Evolutionary conservation across 1,139 yeast genomes (phyloP).

Genomic region (Suhomyces chickasaworum): DNA sequence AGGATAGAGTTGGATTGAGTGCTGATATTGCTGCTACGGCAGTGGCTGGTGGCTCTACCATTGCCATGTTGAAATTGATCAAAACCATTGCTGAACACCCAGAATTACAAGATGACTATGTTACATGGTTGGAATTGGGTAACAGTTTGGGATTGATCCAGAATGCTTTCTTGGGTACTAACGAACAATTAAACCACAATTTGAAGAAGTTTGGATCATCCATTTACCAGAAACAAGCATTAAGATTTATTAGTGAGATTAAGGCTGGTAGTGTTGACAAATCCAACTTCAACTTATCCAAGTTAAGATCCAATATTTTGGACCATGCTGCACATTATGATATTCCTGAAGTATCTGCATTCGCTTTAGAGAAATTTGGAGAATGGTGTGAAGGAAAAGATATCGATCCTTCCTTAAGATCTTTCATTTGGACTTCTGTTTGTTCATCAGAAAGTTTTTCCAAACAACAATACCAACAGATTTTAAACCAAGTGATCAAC

Average conservation of each 20-base stretch:
- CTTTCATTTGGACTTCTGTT: slow-evolving; percentile 53
- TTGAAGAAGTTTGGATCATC: slow-evolving; percentile 44
- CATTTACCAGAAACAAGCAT: slow-evolving; percentile 44
- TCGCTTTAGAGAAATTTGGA: slow-evolving; percentile 46
- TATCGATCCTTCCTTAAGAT: slow-evolving; percentile 58
- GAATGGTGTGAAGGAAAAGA: slow-evolving; percentile 35
- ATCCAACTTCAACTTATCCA: slow-evolving; percentile 46
- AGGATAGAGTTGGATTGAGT: slow-evolving; percentile 67
- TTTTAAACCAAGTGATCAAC: slow-evolving; percentile 51
- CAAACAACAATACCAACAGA: slow-evolving; percentile 46
- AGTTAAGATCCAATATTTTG: slow-evolving; percentile 55
- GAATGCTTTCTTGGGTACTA: slow-evolving; percentile 48
- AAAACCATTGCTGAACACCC: slow-evolving; percentile 41
- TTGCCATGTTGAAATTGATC: slow-evolving; percentile 48
- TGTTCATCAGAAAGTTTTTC: slow-evolving; percentile 46
- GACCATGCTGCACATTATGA: slow-evolving; percentile 53
- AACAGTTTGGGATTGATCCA: slow-evolving; percentile 45
- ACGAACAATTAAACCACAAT: slow-evolving; percentile 34
- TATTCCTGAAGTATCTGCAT: slow-evolving; percentile 49
- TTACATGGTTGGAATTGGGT: slow-evolving; percentile 68
- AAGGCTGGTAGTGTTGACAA: slow-evolving; percentile 21
- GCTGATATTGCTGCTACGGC: slow-evolving; percentile 67
- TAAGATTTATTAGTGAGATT: slow-evolving; percentile 29
- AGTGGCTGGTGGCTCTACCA: slow-evolving; percentile 56
- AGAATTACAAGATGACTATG: slow-evolving; percentile 52